Evolutionary conservation across 2,329 filamentous ascomycete genomes (phyloP), one percentile per base, ranked within the genome.

Genomic region (Myriosclerotinia scirpicola): DNA sequence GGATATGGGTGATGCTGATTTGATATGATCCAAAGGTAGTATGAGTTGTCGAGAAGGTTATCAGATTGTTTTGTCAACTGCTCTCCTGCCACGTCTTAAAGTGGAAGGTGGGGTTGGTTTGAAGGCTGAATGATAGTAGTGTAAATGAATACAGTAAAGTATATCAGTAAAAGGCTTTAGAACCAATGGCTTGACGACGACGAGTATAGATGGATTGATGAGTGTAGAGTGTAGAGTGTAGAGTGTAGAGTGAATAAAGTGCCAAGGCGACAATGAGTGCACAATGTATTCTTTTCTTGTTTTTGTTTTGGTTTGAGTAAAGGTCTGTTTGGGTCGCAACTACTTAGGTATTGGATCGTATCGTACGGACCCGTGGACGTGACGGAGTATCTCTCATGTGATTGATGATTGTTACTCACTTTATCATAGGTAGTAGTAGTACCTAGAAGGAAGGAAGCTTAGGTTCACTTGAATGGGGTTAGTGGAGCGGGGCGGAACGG

Each of bases 41-140:
- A 22, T 50, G 56, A 60, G 56, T 50, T 50, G 56, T 48, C 42
- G 56, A 36, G 42, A 14, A 38, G 14, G 30, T 36, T 50, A 48
- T 60, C 30, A 36, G 56, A 50, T 60, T 50, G n/a, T 48, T 60
- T 38, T 17, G 42, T 60, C 42, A 48, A 50, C n/a, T 60, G 30
- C 44, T 22, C 56, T 60, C 56, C 44, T 60, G 56, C 56, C 56
- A 60, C 56, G 56, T 60, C 56, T 60, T 9, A 60, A 60, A 48
- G 30, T 60, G 42, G 56, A 60, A 60, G 56, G 56, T 60, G 56
- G 38, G 22, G 36, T n/a, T n/a, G 6, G 36, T 38, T 14, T 9
- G 36, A 22, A 20, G 54, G 36, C 6, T 6, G 14, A 44, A 17
- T 17, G 17, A 2, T 17, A 44, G 42, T 44, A 44, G 15, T 5